Percentiles rank a stretch among this genome's conserved stretches.
These are phyloP conservation scores for Colletotrichum nymphaeae DNA, from an alignment of 2,329 filamentous ascomycete genomes.

Conservation along the genomic window DNA sequence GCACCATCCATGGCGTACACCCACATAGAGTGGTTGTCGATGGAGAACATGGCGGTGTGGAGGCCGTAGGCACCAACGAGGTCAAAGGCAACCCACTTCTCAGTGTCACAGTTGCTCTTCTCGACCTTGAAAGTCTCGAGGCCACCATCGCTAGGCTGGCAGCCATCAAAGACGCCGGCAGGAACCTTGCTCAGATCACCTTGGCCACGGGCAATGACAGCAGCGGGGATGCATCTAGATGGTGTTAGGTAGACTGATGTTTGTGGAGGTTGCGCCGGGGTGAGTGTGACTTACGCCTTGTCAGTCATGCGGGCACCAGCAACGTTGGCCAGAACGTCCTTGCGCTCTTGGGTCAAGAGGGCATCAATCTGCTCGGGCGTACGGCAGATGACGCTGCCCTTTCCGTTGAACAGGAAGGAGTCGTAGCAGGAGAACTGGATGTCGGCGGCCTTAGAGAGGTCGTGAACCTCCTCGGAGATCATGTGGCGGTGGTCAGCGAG, in stretches of 20 bases:
- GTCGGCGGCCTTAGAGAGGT: constrained; percentile 55
- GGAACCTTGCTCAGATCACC: constrained; percentile 53
- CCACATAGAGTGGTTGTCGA: constrained; percentile 65
- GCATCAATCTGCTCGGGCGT: constrained; percentile 54
- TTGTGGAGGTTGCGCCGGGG: not conserved
- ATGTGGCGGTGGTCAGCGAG: constrained; percentile 68
- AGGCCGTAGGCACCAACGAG: constrained; percentile 64
- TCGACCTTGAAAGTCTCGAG: constrained; percentile 52
- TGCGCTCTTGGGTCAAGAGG: constrained; percentile 47
- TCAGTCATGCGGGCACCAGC: constrained; percentile 49
- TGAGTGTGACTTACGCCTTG: constrained; percentile 51
- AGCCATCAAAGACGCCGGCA: constrained; percentile 56
- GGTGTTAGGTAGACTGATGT: not conserved
- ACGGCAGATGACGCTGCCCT: constrained; percentile 66
- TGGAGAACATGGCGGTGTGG: constrained; percentile 56
- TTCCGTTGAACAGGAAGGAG: constrained; percentile 71
- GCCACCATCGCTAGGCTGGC: constrained; percentile 56
- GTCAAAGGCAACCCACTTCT: constrained; percentile 66
- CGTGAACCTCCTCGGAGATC: constrained; percentile 59
- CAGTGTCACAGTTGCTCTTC: constrained; percentile 45
- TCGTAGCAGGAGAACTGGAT: constrained; percentile 69
- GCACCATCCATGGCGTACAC: constrained; percentile 66
- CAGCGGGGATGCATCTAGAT: constrained; percentile 50
- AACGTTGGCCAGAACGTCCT: constrained; percentile 41
- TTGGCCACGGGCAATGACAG: constrained; percentile 49